phyloP scores from a whole-genome alignment of 2,329 filamentous ascomycete species.

The Hypoxylon sp. region DNA sequence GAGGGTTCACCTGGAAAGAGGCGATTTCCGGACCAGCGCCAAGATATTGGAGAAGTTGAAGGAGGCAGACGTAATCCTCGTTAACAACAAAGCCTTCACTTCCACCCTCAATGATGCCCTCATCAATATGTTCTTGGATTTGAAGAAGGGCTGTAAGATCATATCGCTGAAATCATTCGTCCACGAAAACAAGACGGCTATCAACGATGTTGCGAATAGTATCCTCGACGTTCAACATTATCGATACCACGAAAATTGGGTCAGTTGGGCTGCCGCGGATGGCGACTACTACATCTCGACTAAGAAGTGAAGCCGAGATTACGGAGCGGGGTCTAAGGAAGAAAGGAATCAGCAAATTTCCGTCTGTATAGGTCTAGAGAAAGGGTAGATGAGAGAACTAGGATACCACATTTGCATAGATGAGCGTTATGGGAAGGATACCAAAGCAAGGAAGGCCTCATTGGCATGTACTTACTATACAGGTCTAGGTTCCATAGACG shows the following conservation, averaged over 20 bases:
- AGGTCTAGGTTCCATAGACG: constrained; percentile 44
- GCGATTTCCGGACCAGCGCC: constrained; percentile 83
- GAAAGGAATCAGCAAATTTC: constrained; percentile 35
- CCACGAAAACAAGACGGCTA: constrained; percentile 80
- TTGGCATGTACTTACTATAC: constrained; percentile 47
- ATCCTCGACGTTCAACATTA: constrained; percentile 80
- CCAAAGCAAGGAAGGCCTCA: constrained; percentile 30
- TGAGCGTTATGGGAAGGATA: constrained; percentile 39
- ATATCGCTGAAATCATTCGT: constrained; percentile 95
- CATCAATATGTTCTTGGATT: constrained; percentile 89
- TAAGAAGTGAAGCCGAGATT: constrained; percentile 66
- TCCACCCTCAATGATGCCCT: constrained; percentile 87
- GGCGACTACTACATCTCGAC: constrained; percentile 92
- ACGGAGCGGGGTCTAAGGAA: constrained; percentile 8
- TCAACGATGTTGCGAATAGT: constrained; percentile 81
- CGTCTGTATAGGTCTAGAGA: constrained; percentile 26
- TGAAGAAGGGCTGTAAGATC: constrained; percentile 90
- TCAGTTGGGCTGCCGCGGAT: constrained; percentile 90
- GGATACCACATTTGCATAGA: constrained; percentile 45
- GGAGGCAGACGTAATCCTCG: constrained; percentile 92
- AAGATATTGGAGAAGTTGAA: constrained; percentile 80
- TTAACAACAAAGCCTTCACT: constrained; percentile 98
- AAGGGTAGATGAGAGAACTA: constrained; percentile 31
- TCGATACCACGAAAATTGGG: constrained; percentile 75
- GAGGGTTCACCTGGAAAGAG: constrained; percentile 81